A percentile compares a stretch with the other conserved stretches of the same genome.
Conservation (phyloP, 345 rosid genomes). For the Citrus mangshanensis region DNA sequence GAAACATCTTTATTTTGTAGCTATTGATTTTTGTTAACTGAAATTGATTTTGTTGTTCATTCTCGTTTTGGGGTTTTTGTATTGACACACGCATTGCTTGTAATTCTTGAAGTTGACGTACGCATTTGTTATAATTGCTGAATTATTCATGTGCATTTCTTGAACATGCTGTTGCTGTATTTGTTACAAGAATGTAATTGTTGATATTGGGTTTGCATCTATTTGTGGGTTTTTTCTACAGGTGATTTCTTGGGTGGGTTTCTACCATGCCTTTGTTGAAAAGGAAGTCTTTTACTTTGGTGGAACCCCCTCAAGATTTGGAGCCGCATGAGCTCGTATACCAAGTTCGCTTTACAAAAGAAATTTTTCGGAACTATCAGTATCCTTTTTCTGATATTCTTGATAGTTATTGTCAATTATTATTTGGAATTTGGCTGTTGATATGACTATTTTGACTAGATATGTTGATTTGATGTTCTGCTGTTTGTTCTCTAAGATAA, state of each 20-base stretch:
- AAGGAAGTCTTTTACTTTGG: constrained; percentile 59
- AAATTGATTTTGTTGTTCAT: not conserved
- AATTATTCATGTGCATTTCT: not conserved
- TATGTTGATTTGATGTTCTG: not conserved
- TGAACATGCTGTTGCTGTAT: not conserved
- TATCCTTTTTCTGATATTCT: constrained; percentile 50
- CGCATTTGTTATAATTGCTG: not conserved
- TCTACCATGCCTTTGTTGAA: constrained; percentile 75
- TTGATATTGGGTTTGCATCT: not conserved
- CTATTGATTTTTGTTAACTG: not conserved
- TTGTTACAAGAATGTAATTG: not conserved
- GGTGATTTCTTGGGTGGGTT: constrained; percentile 13
- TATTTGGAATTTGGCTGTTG: not conserved
- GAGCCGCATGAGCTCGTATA: constrained; percentile 68
- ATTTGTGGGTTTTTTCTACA: not conserved
- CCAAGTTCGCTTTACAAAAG: constrained; percentile 94
- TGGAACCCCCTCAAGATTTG: constrained; percentile 66
- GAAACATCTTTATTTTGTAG: not conserved
- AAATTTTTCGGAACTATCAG: constrained; percentile 78
- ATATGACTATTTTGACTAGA: not conserved
- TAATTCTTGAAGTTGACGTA: not conserved
- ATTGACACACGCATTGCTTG: not conserved
- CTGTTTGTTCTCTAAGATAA: not conserved
- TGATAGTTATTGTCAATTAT: constrained; percentile 5
- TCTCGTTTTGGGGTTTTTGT: not conserved